Percentiles rank a stretch among this genome's conserved stretches.
Evolutionary conservation across 306 rosid species (phyloP).

Genomic region (Leucaena leucocephala): DNA sequence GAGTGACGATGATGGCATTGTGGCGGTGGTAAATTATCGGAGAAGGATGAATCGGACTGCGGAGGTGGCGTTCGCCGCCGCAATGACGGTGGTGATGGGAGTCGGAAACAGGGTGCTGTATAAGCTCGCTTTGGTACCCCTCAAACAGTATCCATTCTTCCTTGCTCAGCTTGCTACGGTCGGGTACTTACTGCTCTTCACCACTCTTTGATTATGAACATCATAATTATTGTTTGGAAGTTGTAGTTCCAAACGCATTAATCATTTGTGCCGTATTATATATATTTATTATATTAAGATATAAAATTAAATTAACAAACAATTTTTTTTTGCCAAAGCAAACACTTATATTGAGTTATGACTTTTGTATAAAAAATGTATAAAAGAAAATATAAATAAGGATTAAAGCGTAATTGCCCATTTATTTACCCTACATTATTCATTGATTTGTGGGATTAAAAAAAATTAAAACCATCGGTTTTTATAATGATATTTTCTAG

Average conservation of each 20-base stretch:
- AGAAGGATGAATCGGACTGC: conserved; percentile 43
- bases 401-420: not conserved
- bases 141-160: conserved; percentile 85
- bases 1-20: conserved; percentile 28
- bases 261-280: not conserved
- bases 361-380: not conserved
- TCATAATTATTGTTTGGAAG: not conserved
- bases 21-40: conserved; percentile 11
- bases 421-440: not conserved
- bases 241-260: not conserved
- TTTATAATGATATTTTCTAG: not conserved
- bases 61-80: conserved; percentile 68
- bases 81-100: conserved; percentile 71
- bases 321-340: not conserved
- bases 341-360: not conserved
- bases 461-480: not conserved
- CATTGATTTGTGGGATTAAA: not conserved
- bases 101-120: conserved; percentile 84
- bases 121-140: conserved; percentile 89
- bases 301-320: not conserved
- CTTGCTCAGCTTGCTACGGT: conserved; percentile 93
- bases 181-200: conserved; percentile 54
- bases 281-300: not conserved
- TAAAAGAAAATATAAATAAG: not conserved
- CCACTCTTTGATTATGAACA: not conserved